Base-by-base conservation (phyloP, 2,329 filamentous ascomycete species). In the Bipolaris oryzae region DNA sequence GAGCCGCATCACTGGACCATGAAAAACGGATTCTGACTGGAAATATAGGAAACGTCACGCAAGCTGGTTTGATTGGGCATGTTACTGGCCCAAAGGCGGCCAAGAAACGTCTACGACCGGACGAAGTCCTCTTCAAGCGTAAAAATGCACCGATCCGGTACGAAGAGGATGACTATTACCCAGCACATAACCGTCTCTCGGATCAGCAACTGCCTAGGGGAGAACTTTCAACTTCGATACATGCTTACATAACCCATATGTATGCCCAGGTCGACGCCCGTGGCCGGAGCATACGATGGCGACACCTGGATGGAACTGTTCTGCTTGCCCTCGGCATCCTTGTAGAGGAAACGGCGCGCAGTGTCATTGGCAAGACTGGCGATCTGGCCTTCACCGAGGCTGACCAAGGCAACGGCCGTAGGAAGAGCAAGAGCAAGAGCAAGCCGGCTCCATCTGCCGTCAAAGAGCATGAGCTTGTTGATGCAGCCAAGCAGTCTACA, bases 291-390 rank as follows among this genome's bases (percentile, higher is more conserved):
- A 62, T 65, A 23, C 77, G 81, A 50, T 83, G 80, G 63, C 77
- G 82, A 61, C 90, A 86, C 73, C 85, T 94, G 84, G 89, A 94
- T 69, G 90, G 91, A 77, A 91, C 89, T 13, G 90, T 90, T 3
- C 79, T 94, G 55, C 77, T 94, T 51, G 89, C 90, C 1, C 81
- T 94, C 67, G 89, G 90, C 1, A 86, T 94, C 46, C 74, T 94
- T 54, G 77, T 93, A 39, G 90, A 94, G 75, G 90, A 94, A 74
- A 84, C 85, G 2, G 81, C 84, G 15, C 80, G 81, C 38, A 84
- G 87, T 44, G 73, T 81, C 5, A 76, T 93, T 18, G 89, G 89
- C 4, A 78, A 81, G 52, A 84, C 80, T 11, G 90, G 90, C 20
- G 87, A 92, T 74, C 73, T 91, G 45, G 88, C 89, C 1, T 89